These are phyloP conservation scores for Oryza brachyantha DNA, from an alignment of 176 grass and related monocot genomes.

Conservation along the genomic window DNA sequence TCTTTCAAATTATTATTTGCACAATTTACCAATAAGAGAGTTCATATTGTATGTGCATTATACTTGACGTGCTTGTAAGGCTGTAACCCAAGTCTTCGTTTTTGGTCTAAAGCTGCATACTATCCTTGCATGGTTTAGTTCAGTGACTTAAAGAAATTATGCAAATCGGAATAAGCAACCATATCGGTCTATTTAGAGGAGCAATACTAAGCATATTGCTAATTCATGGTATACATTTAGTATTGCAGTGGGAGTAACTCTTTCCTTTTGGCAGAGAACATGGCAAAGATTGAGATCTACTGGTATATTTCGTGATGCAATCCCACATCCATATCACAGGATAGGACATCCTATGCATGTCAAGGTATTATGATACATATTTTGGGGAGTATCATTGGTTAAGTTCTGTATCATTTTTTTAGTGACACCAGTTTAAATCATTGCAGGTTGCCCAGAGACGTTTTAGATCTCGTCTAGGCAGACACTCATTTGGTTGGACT, in stretches of 20 bases:
- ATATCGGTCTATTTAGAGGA: constrained; percentile 10
- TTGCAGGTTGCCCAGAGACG: constrained; percentile 69
- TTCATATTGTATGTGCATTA: constrained; percentile 1
- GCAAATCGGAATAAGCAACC: neutral
- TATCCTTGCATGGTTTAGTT: neutral
- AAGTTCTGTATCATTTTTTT: neutral
- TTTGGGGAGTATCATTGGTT: neutral
- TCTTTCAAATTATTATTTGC: neutral
- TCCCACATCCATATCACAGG: constrained; percentile 64
- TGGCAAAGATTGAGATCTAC: constrained; percentile 73
- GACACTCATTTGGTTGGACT: constrained; percentile 72
- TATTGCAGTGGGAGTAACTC: constrained; percentile 7
- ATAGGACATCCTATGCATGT: constrained; percentile 84
- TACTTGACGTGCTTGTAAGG: neutral
- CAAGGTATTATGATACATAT: constrained; percentile 49
- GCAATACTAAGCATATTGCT: neutral
- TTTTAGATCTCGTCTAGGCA: constrained; percentile 44
- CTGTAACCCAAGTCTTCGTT: neutral
- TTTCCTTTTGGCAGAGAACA: constrained; percentile 60
- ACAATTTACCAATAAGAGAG: constrained; percentile 19
- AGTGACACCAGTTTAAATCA: constrained; percentile 2
- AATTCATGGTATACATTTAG: neutral
- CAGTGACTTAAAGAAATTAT: neutral
- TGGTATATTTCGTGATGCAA: constrained; percentile 77
- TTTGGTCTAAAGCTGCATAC: constrained; percentile 1